Base-by-base conservation (phyloP, 306 rosid genomes). In the Canavalia ensiformis region DNA sequence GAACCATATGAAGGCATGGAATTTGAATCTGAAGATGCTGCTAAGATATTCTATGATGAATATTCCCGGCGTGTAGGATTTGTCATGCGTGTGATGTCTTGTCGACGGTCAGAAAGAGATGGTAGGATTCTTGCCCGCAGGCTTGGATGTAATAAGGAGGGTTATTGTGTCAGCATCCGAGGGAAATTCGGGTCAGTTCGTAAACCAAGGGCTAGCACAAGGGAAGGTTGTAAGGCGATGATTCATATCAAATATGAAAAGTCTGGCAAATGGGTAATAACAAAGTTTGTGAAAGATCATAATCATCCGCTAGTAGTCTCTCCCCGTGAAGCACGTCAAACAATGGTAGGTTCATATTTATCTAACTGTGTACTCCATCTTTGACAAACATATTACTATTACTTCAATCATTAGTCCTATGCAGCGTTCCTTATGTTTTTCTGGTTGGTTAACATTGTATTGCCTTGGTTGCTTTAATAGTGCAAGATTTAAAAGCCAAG, bases 191-290 rank as follows among this genome's bases (percentile, higher is more conserved):
- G 97, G 67, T 86, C 94, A 5, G 88, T 89, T 78, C 89, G 98
- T 51, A 91, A 91, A 85, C 92, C 97, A 42, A 87, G 97, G 70
- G 84, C 97, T 25, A 92, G 97, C 88, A 90, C 98, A 68, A 89
- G 98, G 87, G 98, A 91, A 82, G 98, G 98, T 76, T 95, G 98
- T 68, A 95, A 91, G 91, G 98, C 97, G 1, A 95, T 95, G 98
- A 89, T 95, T 86, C 97, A 95, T 76, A 91, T 95, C 34, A 95
- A 95, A 82, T 95, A 72, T 84, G 97, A 91, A 29, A 89, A 91
- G 84, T 90, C 95, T 47, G 97, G 90, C 73, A 95, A 92, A 88
- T 95, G 98, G 98, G 94, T 90, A 77, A 90, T 92, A 35, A 92
- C 98, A 11, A 95, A 95, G 81, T 95, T 92, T 85, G 92, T 91